These are phyloP conservation scores for Tremella fuciformis DNA, from an alignment of 768 basidiomycete genomes.

Conservation along the genomic window DNA sequence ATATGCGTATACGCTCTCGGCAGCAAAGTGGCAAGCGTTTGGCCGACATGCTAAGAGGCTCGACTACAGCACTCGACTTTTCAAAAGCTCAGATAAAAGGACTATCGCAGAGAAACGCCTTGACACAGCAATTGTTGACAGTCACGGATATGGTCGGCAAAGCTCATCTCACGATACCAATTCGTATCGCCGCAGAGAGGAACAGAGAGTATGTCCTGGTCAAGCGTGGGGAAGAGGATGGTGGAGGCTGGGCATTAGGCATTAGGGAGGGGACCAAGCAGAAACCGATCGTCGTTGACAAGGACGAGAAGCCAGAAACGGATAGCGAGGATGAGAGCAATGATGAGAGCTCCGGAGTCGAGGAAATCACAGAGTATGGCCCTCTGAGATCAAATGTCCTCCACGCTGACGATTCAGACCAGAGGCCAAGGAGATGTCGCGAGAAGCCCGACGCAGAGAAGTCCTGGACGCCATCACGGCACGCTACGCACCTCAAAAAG, in stretches of 20 bases:
- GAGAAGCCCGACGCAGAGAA: conserved; percentile 42
- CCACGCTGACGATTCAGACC: conserved; percentile 33
- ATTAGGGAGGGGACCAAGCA: conserved; percentile 79
- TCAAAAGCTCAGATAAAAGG: conserved; percentile 93
- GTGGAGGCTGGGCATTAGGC: conserved; percentile 92
- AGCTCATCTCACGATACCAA: conserved; percentile 76
- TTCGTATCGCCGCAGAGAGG: conserved; percentile 89
- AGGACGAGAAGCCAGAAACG: conserved; percentile 54
- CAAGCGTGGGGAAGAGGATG: conserved; percentile 74
- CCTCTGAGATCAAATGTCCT: conserved; percentile 1
- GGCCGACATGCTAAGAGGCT: conserved; percentile 78
- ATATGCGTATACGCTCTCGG: conserved; percentile 86
- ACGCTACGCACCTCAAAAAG: conserved; percentile 41
- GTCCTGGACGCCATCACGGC: conserved; percentile 47
- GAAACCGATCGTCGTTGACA: conserved; percentile 83
- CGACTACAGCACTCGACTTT: conserved; percentile 85
- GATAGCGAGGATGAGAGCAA: conserved; percentile 46
- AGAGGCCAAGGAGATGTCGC: conserved; percentile 9
- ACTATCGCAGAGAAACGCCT: conserved; percentile 76
- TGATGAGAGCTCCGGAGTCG: conserved; percentile 43
- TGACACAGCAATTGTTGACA: conserved; percentile 87
- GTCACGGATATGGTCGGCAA: conserved; percentile 92
- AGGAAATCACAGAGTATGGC: conserved; percentile 22
- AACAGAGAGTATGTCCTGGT: conserved; percentile 93
- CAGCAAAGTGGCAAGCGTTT: conserved; percentile 89